These are phyloP conservation scores for Capsicum chinense DNA, from an alignment of 257 asterid species.

Conservation along the genomic window DNA sequence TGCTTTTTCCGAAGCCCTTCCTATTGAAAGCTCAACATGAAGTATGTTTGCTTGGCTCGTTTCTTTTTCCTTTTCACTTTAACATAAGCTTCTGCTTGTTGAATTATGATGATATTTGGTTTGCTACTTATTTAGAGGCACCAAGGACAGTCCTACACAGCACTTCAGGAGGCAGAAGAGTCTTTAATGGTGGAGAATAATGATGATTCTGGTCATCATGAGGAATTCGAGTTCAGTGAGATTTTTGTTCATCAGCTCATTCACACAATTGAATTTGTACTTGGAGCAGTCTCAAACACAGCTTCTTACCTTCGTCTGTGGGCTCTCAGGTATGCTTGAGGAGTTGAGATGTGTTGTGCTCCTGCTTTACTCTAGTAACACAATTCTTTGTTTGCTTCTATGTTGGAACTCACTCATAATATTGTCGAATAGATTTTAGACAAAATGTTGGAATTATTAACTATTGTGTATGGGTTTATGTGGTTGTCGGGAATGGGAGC, in stretches of 20 bases:
- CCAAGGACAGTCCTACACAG: conserved; percentile 79
- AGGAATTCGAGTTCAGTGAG: conserved; percentile 96
- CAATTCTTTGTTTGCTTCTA: neutral
- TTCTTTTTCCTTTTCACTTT: conserved; percentile 27
- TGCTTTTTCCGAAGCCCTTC: conserved; percentile 98
- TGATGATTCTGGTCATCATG: conserved; percentile 84
- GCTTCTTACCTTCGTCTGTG: conserved; percentile 99
- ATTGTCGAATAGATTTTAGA: neutral
- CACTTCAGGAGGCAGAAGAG: conserved; percentile 75
- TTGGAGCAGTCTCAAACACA: conserved; percentile 98
- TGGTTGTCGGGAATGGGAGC: neutral
- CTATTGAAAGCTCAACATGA: conserved; percentile 75
- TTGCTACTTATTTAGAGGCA: conserved; percentile 67
- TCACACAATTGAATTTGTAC: conserved; percentile 98
- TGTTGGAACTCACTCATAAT: neutral
- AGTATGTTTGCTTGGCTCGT: conserved; percentile 46
- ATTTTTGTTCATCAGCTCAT: conserved; percentile 94
- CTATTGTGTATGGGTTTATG: conserved; percentile 12
- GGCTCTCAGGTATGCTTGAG: conserved; percentile 88
- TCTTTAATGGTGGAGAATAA: conserved; percentile 73
- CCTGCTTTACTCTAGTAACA: conserved; percentile 20
- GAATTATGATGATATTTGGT: conserved; percentile 17
- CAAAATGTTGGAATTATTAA: conserved; percentile 10
- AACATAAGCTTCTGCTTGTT: conserved; percentile 7
- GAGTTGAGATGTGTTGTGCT: conserved; percentile 20